These are phyloP conservation scores for Medicago arabica DNA, from an alignment of 306 rosid genomes.

Conservation along the genomic window DNA sequence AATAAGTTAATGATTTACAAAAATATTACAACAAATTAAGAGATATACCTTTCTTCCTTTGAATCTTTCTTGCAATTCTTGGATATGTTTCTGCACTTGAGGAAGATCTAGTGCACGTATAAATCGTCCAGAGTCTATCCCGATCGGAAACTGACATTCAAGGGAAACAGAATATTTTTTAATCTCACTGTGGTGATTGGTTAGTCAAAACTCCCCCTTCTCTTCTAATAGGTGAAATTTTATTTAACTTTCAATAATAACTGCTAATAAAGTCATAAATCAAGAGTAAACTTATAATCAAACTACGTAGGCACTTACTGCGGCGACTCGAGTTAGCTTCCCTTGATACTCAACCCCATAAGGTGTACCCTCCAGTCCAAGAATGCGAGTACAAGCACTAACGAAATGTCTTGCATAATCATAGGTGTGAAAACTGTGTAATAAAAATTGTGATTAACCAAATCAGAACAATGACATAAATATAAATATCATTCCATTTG, in stretches of 20 bases:
- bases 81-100: constrained; percentile 78
- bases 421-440: constrained; percentile 87
- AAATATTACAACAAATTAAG: constrained; percentile 1
- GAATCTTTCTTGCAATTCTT: constrained; percentile 84
- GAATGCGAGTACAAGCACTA: constrained; percentile 96
- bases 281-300: constrained; percentile 13
- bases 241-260: not conserved
- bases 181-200: constrained; percentile 8
- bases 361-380: constrained; percentile 96
- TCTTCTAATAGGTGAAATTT: constrained; percentile 8
- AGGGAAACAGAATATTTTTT: constrained; percentile 30
- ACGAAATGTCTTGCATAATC: constrained; percentile 98
- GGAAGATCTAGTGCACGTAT: constrained; percentile 80
- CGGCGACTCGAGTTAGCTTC: constrained; percentile 93
- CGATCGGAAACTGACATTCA: constrained; percentile 88
- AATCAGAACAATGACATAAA: constrained; percentile 37
- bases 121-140: constrained; percentile 88
- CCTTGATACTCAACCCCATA: constrained; percentile 99
- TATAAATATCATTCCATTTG: not conserved
- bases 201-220: not conserved
- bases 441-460: constrained; percentile 31
- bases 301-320: constrained; percentile 55
- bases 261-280: constrained; percentile 22
- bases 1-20: too few species aligned
- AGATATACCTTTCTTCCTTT: constrained; percentile 79